Evolutionary conservation across 345 rosid species (phyloP), one percentile per base, ranked within the genome.

Genomic region (Aquilaria sinensis): DNA sequence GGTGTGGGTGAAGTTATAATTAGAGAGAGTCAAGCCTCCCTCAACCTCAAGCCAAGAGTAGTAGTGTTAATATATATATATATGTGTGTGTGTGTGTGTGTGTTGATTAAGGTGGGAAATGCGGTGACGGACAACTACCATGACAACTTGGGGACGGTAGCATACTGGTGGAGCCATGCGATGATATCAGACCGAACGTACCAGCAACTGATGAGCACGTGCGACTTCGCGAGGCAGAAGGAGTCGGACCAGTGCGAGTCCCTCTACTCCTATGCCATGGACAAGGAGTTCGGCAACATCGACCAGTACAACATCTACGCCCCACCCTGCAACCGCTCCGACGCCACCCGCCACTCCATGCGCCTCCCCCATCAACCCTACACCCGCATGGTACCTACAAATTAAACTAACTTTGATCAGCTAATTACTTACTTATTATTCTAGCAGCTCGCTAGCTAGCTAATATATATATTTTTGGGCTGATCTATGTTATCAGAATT

Each of bases 141-240:
- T 54, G 98, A 95, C 69, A 95, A 91, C 74, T 76, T 91, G 5
- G 99, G 99, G 62, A 95, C 99, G 8, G 99, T 95, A 70, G 82
- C 87, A 30, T 95, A 86, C 56, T 95, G 99, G 97, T 95, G 99
- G 99, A 95, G 97, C 72, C 99, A 95, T 58, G 99, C 99, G 1
- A 95, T 89, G 96, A 95, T 95, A 48, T 95, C 99, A 0, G 99
- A 95, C 41, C 70, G 64, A 65, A 95, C 97, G 2, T 95, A 89
- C 61, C 78, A 65, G 68, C 90, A 89, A 71, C 86, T 95, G 60
- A 75, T 91, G 47, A 84, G 81, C 81, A 80, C 92, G 2, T 95
- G 99, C 10, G 92, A 89, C 73, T 95, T 95, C 58, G 70, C 84
- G 31, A 77, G 74, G 57, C 94, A 87, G 70, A 87, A 85, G 72